These are phyloP conservation scores for Flaveria sonorensis DNA, from an alignment of 129 eudicot species.

Conservation along the genomic window DNA sequence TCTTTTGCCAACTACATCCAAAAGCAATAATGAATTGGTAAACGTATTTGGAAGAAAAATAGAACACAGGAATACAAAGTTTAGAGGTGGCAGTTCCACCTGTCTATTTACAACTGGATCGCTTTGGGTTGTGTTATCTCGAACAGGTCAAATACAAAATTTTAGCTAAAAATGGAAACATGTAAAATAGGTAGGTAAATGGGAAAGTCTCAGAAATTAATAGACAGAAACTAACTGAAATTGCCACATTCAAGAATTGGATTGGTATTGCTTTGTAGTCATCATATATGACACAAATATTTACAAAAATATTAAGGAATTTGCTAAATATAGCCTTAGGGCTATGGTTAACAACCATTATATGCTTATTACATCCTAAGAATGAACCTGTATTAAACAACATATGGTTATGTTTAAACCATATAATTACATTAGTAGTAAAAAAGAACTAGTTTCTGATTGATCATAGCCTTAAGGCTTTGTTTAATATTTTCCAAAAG, in stretches of 20 bases:
- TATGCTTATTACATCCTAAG: not conserved
- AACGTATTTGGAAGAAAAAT: not conserved
- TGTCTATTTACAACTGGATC: not conserved
- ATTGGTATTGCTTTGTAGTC: not conserved
- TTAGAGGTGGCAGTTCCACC: not conserved
- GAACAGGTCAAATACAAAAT: not conserved
- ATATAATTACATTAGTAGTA: not conserved
- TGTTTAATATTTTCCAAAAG: not conserved
- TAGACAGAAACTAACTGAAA: not conserved
- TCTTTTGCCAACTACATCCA: slow-evolving; percentile 42
- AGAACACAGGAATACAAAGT: not conserved
- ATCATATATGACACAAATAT: not conserved
- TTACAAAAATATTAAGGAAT: not conserved
- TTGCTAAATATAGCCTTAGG: not conserved
- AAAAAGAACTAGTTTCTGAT: not conserved
- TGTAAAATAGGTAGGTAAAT: not conserved
- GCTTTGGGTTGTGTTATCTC: not conserved
- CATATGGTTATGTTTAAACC: not conserved
- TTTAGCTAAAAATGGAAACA: not conserved
- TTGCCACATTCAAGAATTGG: not conserved
- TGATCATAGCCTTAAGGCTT: not conserved
- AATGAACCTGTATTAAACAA: not conserved
- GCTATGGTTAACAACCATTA: not conserved
- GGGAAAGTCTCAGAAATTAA: not conserved
- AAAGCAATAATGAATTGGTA: slow-evolving; percentile 11